Evolutionary conservation across 495 filamentous ascomycete genomes (phyloP).

Genomic region (Penicillium macrosclerotiorum): DNA sequence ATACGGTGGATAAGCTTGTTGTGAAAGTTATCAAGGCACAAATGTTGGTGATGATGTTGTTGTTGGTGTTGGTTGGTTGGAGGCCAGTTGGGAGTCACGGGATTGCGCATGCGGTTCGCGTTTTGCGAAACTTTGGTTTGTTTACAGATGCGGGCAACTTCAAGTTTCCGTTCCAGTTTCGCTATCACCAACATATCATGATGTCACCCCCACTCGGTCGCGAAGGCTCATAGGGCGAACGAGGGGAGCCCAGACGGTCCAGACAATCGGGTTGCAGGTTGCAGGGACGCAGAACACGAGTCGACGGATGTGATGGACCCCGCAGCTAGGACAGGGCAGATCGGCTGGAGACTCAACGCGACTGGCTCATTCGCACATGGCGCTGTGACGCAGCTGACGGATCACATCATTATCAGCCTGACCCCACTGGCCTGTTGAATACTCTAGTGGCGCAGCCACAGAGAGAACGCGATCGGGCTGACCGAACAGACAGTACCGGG

Average conservation of each 20-base stretch:
- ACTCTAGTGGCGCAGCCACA: conserved; percentile 14
- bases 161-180: too few species aligned
- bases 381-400: conserved; percentile 24
- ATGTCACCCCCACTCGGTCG: too few species aligned
- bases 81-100: conserved; percentile 24
- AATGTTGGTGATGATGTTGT: background rate
- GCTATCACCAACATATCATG: too few species aligned
- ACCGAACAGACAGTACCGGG: conserved; percentile 9
- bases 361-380: conserved; percentile 28
- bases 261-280: conserved; percentile 12
- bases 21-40: conserved; percentile 7
- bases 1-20: too few species aligned
- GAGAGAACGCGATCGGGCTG: conserved; percentile 12
- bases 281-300: conserved; percentile 8
- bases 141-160: conserved; percentile 17
- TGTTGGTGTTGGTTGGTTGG: conserved; percentile 7
- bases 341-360: conserved; percentile 16
- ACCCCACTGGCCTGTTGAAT: conserved; percentile 18
- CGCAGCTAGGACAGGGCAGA: conserved; percentile 22
- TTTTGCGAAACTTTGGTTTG: conserved; percentile 14
- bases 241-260: conserved; percentile 6
- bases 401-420: conserved; percentile 25
- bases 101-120: conserved; percentile 26
- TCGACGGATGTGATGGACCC: conserved; percentile 25
- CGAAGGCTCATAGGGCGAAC: conserved; percentile 6